Evolutionary conservation across 202 grass and related monocot species (phyloP), one percentile per base, ranked within the genome.

Genomic region (Brachypodium distachyon): DNA sequence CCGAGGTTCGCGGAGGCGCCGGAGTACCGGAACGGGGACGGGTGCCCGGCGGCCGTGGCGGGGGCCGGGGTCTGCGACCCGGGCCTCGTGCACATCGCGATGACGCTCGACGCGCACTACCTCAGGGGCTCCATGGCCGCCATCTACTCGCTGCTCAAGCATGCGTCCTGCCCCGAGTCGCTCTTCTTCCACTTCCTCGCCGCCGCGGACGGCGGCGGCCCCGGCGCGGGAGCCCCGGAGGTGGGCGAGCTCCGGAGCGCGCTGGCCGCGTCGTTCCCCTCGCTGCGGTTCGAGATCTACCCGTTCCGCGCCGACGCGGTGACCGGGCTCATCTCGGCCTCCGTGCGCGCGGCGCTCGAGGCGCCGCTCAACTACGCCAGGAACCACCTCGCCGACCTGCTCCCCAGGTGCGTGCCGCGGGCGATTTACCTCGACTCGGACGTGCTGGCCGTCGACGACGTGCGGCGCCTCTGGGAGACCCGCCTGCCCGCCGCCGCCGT

Each of bases 61-160:
- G 80, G 63, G 1, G 64, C 63, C 17, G 87, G 81, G 34, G 70
- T 92, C 4, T 96, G 93, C 78, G 89, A 96, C 78, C 89, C 93
- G 8, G 69, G 76, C 16, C 84, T 84, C 1, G 89, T 96, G 5
- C 93, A 96, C 87, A 83, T 96, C 87, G 87, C 93, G 39, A 96
- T 96, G 93, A 96, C 93, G 48, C 89, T 96, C 5, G 93, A 96
- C 89, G 85, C 89, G 67, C 93, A 92, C 82, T 96, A 92, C 89
- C 87, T 96, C 28, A 44, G 93, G 32, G 93, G 93, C 1, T 96
- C 93, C 70, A 90, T 96, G 87, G 93, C 93, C 36, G 93, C 93
- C 16, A 86, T 96, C 39, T 85, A 86, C 76, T 96, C 89, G 60
- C 87, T 96, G 6, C 86, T 96, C 60, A 96, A 88, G 81, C 93